Evolutionary conservation across 495 filamentous ascomycete genomes (phyloP).

Genomic region (Penicillium waksmanii): DNA sequence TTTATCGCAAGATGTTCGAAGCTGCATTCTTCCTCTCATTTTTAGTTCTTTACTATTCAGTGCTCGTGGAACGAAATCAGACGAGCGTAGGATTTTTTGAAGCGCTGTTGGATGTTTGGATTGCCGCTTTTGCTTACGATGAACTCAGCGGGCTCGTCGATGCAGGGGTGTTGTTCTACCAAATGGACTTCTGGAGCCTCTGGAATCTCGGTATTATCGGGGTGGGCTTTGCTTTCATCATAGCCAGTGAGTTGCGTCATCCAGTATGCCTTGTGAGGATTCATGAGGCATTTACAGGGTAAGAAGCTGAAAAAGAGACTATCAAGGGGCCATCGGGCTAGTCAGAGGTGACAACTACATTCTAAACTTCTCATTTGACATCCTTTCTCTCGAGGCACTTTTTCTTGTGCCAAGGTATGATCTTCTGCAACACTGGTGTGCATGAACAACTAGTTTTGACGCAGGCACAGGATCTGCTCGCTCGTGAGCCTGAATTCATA

Average conservation of each 20-base stretch:
- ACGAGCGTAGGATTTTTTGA: conserved; percentile 54
- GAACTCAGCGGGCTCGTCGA: conserved; percentile 82
- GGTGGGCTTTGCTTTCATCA: conserved; percentile 75
- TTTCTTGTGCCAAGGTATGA: conserved; percentile 80
- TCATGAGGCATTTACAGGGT: background rate
- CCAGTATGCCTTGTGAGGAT: conserved; percentile 17
- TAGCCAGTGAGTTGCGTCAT: conserved; percentile 62
- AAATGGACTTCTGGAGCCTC: conserved; percentile 85
- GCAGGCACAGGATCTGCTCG: conserved; percentile 69
- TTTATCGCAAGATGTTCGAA: conserved; percentile 89
- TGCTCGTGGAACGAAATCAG: conserved; percentile 66
- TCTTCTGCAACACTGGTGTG: conserved; percentile 9
- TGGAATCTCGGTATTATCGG: conserved; percentile 88
- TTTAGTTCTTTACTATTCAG: conserved; percentile 80
- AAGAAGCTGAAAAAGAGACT: conserved; percentile 14
- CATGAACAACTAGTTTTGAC: conserved; percentile 19
- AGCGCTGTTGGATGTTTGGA: conserved; percentile 64
- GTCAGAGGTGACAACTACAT: conserved; percentile 60
- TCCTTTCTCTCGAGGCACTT: conserved; percentile 84
- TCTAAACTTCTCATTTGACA: conserved; percentile 81
- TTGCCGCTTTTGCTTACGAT: conserved; percentile 86
- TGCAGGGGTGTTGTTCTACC: conserved; percentile 81
- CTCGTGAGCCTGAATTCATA: conserved; percentile 87
- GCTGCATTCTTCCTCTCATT: conserved; percentile 85
- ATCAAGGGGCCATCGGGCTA: conserved; percentile 73